Evolutionary conservation across 1,284 basidiomycete genomes (phyloP).

Genomic region (Farysia itapuensis): DNA sequence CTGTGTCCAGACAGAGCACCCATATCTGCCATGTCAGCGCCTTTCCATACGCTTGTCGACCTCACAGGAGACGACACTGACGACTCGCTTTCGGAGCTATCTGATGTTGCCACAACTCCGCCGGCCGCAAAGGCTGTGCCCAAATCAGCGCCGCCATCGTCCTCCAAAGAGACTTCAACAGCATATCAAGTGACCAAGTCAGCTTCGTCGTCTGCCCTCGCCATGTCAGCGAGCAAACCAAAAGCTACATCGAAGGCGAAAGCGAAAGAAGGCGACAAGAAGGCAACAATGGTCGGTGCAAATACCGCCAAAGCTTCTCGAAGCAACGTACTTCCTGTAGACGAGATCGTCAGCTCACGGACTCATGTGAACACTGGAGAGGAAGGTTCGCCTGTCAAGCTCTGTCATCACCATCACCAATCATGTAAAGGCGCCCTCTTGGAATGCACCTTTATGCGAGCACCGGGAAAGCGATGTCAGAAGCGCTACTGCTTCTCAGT

Average conservation of each 20-base stretch:
- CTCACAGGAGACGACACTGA: constrained; percentile 11
- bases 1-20: too few relatives aligned
- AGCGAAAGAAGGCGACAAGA: constrained; percentile 1
- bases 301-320: neutral
- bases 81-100: constrained; percentile 27
- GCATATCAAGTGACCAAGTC: constrained; percentile 2
- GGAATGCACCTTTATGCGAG: constrained; percentile 37
- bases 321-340: constrained; percentile 2
- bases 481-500: constrained; percentile 26
- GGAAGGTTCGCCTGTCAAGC: constrained; percentile 4
- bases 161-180: neutral
- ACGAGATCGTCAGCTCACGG: constrained; percentile 14
- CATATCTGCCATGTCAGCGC: too few relatives aligned
- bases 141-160: neutral
- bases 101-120: constrained; percentile 3
- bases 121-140: constrained; percentile 4
- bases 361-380: constrained; percentile 23
- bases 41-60: too few relatives aligned
- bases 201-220: constrained; percentile 9
- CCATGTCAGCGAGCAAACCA: neutral
- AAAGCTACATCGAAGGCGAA: constrained; percentile 1
- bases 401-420: constrained; percentile 34
- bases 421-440: constrained; percentile 25
- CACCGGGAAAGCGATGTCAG: constrained; percentile 27
- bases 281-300: neutral